Base-by-base conservation (phyloP, 306 rosid genomes). In the Fragaria ananassa region DNA sequence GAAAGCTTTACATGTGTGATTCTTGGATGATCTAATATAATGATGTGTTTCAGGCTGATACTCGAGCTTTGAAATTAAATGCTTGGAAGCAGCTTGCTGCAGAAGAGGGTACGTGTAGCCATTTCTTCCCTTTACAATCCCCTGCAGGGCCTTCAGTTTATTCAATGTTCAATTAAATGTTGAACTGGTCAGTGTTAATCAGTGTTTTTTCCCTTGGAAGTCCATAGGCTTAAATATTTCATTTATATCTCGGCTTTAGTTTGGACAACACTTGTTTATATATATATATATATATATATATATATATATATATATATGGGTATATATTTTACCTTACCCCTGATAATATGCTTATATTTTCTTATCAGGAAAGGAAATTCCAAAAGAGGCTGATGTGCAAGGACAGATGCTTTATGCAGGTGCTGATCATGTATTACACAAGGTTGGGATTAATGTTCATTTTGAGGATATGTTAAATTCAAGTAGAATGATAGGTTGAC, bases 81-180 rank as follows among this genome's bases (percentile, higher is more conserved):
- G 87, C 97, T 35, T 95, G 98, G 99, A 83, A 91, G 82, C 93
- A 91, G 86, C 90, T 95, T 74, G 98, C 93, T 50, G 78, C 76
- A 1, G 98, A 95, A 88, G 97, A 89, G 85, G 96, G 99, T 95
- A 83, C 58, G 12, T 42, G 12, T 39, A 49, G 53, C 76, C 70
- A 34, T 74, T 72, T 79, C 72, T 77, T 9, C 35, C 27, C 58
- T 62, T 49, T 41, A 46, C 25, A 21, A 39, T 31, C 76, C 11
- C 17, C 18, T 17, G 27, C 54, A 41, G 21, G 29, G 18, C 17
- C 3, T 41, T 29, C 14, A 4, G 7, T 49, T 29, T 51, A 65
- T 71, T 60, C 2, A 51, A 13, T 15, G 34, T 19, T 19, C 21
- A 58, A 25, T 49, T 6, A 74, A 18, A 58, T 60, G 70, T 45